Base-by-base conservation (phyloP, 2,329 filamentous ascomycete species). In the Claviceps humidiphila region DNA sequence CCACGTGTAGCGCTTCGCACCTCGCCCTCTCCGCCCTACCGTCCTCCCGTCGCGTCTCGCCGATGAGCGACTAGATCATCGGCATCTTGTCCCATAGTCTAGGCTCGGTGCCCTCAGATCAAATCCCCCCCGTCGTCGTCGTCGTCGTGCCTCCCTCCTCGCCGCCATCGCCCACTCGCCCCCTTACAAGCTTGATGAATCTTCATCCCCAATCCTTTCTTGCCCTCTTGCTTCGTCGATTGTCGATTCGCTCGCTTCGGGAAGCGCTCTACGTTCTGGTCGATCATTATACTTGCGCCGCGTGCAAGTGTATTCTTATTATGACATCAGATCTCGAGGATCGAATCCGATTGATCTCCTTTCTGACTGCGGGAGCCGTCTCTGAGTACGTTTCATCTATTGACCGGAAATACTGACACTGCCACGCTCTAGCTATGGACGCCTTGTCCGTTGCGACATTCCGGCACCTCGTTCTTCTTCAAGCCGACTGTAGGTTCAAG, bases 401-500 rank as follows among this genome's bases (percentile, higher is more conserved):
- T 53, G n/a, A 50, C 34, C 41, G 9, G 26, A 37, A 42, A 26
- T 54, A 52, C 54, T 55, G 50, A 55, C 54, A 78, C 74, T 59
- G 54, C 17, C 13, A 51, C 63, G 55, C 61, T 56, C 53, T 66
- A 97, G 91, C 71, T 98, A 96, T 75, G 93, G 93, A 60, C 89
- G 93, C 60, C 86, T 98, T 60, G 93, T 98, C 63, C 91, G 93
- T 63, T 98, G 93, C 72, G 93, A 98, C 67, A 98, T 98, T 65
- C 93, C 93, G 59, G 93, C 93, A 56, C 93, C 93, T 51, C 85
- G 93, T 58, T 95, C 90, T 58, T 89, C 91, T 3, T 88, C 86
- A 47, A 95, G 89, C 74, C 84, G 93, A 72, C 85, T 98, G 93
- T 97, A 76, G 82, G 91, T 85, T 48, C 17, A 26, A 26, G 16